Base-by-base conservation (phyloP, 2,329 filamentous ascomycete genomes). In the Karstenula rhodostoma region DNA sequence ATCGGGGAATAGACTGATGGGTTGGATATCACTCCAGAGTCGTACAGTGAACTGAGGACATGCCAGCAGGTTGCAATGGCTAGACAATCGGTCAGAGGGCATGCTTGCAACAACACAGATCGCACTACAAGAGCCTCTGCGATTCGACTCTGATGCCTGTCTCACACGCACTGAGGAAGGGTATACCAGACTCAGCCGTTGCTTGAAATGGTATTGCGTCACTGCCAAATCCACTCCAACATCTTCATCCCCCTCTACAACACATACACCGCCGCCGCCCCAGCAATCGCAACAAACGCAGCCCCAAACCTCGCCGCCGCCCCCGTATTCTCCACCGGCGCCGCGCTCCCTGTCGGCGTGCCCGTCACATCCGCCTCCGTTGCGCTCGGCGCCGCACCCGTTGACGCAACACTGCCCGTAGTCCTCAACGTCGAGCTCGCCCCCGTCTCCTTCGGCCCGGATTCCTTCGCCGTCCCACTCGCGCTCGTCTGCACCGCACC, bases 271-370 rank as follows among this genome's bases (percentile, higher is more conserved):
- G 60, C 67, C 52, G 64, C 70, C 27, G 64, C 71, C 37, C 69
- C 71, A 29, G 60, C 67, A 47, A 73, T 33, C 29, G 63, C 67
- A 27, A 72, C 50, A 19, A 71, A 60, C 3, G 63, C 66, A 27
- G 63, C 63, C 37, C 63, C 64, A 33, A 66, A 67, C 51, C 57
- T 67, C 12, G 55, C 46, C 47, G 69, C 71, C 13, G 65, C 70
- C 32, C 69, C 71, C 40, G 71, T 70, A 54, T 61, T 66, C 35
- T 63, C 50, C 32, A 61, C 60, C 29, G 66, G 25, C 27, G 69
- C 37, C n/a, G 25, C 48, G 17, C 59, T 53, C 27, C 57, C 50
- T 44, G 59, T 64, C 3, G 57, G 33, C 8, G 62, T 63, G 13
- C 58, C 56, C 19, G 59, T 40, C 4, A 52, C 12, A 17, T 46